Base-by-base conservation (phyloP, 2,329 filamentous ascomycete genomes). In the Xylariaceae sp. region DNA sequence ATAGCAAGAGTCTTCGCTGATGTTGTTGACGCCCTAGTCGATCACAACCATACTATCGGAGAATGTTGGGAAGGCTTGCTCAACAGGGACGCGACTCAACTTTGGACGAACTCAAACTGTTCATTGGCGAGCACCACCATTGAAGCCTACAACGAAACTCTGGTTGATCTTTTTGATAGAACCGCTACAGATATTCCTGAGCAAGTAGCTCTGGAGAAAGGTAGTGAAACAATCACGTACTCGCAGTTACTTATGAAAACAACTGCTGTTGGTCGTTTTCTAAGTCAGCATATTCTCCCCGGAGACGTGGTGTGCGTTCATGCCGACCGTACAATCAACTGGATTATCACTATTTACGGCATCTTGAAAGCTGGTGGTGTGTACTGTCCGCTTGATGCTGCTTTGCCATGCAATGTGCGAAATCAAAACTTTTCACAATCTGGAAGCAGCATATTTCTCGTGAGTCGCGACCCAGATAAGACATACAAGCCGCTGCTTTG, bases 311-410 rank as follows among this genome's bases (percentile, higher is more conserved):
- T 77, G 0, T 67, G 66, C 37, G 67, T 76, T 3, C 61, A 72
- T 45, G 67, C 72, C 3, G 74, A 76, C 47, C 43, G 71, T 1
- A 65, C 64, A 1, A 37, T 73, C 9, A 62, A 73, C 60, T 75
- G 74, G 74, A 63, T 77, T 16, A 55, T 73, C 2, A 69, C 69
- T 6, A 70, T 76, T 2, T 74, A 66, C 24, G 72, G 60, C 6
- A 62, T 74, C 5, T 63, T 76, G 3, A 72, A 73, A 36, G 64
- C 69, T 3, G 71, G 71, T 12, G 65, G 52, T 3, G 62, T 67
- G 0, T 77, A 74, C 59, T 73, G 67, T 41, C 61, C 74, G 2
- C 40, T 74, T 1, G 71, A 72, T 51, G 37, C 37, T 5, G 46
- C 40, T 2, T 47, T 69, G 3, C 72, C 71, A 1, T 26, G 49